Conservation (phyloP, 345 rosid genomes). For the Gossypium thurberi region DNA sequence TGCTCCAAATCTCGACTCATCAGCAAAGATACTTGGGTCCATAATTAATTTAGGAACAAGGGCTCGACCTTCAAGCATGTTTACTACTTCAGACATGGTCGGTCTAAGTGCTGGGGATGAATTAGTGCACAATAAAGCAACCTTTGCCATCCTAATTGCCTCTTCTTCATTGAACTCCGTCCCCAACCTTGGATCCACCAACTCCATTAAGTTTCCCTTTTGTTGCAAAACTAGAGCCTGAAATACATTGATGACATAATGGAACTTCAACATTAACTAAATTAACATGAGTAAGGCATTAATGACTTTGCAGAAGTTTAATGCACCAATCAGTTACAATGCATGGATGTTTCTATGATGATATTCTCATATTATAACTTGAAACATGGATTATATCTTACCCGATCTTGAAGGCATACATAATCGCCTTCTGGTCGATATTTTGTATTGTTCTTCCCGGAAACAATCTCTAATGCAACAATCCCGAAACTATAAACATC, state of each 20-base stretch:
- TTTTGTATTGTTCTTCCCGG: constrained; percentile 42
- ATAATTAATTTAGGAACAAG: constrained; percentile 20
- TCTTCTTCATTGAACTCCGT: constrained; percentile 27
- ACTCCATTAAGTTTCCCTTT: constrained; percentile 27
- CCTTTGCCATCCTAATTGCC: constrained; percentile 41
- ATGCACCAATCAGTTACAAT: background rate
- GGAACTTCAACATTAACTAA: background rate
- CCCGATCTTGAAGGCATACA: constrained; percentile 53
- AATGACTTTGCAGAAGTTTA: background rate
- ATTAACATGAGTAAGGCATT: background rate
- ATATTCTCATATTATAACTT: background rate
- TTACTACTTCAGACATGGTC: constrained; percentile 45
- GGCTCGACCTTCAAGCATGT: constrained; percentile 39
- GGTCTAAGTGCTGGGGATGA: constrained; percentile 40
- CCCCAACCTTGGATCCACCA: constrained; percentile 38
- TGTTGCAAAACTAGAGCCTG: constrained; percentile 40
- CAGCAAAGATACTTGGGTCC: constrained; percentile 17
- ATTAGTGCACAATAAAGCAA: constrained; percentile 43
- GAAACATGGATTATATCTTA: constrained; percentile 9
- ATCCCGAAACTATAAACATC: constrained; percentile 63
- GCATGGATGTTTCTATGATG: background rate
- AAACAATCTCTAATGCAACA: constrained; percentile 47
- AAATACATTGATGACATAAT: background rate
- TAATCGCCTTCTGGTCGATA: constrained; percentile 30
- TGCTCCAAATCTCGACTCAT: constrained; percentile 24